Percentiles rank a stretch among this genome's conserved stretches.
phyloP scores from a whole-genome alignment of 768 basidiomycete species.

The Boletus reticulatus region DNA sequence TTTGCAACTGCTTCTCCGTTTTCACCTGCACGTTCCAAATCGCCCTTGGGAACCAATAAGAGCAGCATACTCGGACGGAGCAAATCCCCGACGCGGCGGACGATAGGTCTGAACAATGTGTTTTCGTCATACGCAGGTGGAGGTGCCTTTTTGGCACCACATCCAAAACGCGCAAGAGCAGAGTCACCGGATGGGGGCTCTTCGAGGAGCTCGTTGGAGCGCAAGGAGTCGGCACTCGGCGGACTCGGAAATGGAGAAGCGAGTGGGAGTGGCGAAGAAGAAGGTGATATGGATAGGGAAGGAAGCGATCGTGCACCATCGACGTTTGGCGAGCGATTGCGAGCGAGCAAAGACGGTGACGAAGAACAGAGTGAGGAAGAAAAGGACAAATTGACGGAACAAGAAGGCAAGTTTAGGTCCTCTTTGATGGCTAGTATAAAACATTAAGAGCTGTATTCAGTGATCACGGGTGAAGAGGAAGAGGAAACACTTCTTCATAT shows the following conservation, averaged over 20 bases:
- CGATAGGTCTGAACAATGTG: conserved; percentile 43
- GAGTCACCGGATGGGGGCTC: conserved; percentile 46
- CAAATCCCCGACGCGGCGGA: conserved; percentile 56
- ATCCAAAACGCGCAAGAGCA: conserved; percentile 54
- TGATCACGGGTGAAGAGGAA: conserved; percentile 78
- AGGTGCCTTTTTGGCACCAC: conserved; percentile 38
- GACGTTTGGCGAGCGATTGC: conserved; percentile 63
- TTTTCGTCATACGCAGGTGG: conserved; percentile 60
- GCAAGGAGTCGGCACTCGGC: conserved; percentile 26
- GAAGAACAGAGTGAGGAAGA: conserved; percentile 46
- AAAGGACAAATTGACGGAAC: conserved; percentile 53
- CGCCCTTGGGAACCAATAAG: conserved; percentile 40
- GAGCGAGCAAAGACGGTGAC: conserved; percentile 60
- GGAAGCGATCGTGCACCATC: conserved; percentile 33
- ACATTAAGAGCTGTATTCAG: conserved; percentile 33
- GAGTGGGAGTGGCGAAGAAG: conserved; percentile 41
- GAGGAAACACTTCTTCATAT: conserved; percentile 76
- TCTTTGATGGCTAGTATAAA: not conserved
- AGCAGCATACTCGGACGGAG: conserved; percentile 34
- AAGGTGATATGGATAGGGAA: conserved; percentile 37
- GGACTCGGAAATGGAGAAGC: conserved; percentile 38
- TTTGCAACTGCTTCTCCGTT: conserved; percentile 41
- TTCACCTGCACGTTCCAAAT: conserved; percentile 43
- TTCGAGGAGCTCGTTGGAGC: conserved; percentile 45
- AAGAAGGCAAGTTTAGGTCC: conserved; percentile 51